These are phyloP conservation scores for Aspergillus costaricaensis DNA, from an alignment of 2,329 filamentous ascomycete genomes.

Conservation along the genomic window DNA sequence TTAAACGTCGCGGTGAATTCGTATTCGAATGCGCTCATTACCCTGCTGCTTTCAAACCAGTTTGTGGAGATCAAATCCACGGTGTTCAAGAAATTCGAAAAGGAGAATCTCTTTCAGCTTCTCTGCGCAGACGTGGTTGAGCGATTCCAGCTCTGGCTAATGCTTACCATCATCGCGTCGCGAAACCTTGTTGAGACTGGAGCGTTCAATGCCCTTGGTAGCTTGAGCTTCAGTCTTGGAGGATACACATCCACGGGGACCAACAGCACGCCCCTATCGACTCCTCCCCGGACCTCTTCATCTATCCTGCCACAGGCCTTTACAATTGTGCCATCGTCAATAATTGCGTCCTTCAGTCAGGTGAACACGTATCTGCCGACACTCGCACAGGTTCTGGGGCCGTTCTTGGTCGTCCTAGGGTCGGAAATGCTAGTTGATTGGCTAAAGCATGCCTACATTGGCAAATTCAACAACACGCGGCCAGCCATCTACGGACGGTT, in stretches of 20 bases:
- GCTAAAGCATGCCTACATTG: conserved; percentile 96
- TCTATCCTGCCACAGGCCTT: conserved; percentile 89
- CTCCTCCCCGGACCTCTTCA: conserved; percentile 58
- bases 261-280: conserved; percentile 56
- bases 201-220: conserved; percentile 63
- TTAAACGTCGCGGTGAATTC: conserved; percentile 98
- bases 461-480: conserved; percentile 97
- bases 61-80: conserved; percentile 99
- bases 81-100: conserved; percentile 98
- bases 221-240: conserved; percentile 37
- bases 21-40: conserved; percentile 93
- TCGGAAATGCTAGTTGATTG: conserved; percentile 97
- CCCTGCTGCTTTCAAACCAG: conserved; percentile 91
- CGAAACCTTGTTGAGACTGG: conserved; percentile 96
- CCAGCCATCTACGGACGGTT: conserved; percentile 86
- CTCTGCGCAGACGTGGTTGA: conserved; percentile 97
- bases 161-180: conserved; percentile 93
- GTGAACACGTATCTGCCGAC: conserved; percentile 47
- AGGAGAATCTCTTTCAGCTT: conserved; percentile 94
- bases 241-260: conserved; percentile 36
- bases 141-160: conserved; percentile 95
- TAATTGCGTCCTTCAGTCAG: conserved; percentile 46
- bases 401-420: conserved; percentile 89
- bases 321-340: conserved; percentile 68
- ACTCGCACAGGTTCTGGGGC: conserved; percentile 79